Evolutionary conservation across 1,139 yeast species (phyloP).

Genomic region (Taiozyma onychis): DNA sequence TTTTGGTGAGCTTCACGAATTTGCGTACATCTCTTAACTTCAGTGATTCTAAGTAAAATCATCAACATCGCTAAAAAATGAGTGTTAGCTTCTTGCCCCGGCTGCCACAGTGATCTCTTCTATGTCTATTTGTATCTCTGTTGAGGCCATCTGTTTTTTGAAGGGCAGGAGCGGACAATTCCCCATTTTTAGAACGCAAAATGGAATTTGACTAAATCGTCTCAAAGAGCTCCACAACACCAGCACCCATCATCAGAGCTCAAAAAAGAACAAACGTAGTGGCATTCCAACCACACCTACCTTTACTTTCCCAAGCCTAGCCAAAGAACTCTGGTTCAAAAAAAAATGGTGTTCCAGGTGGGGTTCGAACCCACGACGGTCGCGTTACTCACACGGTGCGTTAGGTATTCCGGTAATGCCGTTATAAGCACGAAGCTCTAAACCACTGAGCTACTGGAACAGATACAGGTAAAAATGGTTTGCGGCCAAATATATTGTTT

Average conservation of each 20-base stretch:
- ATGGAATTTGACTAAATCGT: not conserved
- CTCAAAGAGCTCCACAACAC: not conserved
- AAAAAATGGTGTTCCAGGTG: slow-evolving; percentile 41
- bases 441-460: slow-evolving; percentile 48
- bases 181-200: not conserved
- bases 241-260: not conserved
- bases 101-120: not conserved
- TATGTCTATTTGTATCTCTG: not conserved
- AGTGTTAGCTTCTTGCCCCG: not conserved
- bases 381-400: slow-evolving; percentile 39
- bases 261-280: no score
- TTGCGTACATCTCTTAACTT: not conserved
- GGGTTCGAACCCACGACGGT: slow-evolving; percentile 50
- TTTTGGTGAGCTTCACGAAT: not conserved
- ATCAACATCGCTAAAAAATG: not conserved
- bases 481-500: not conserved
- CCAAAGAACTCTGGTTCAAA: slow-evolving; percentile 1
- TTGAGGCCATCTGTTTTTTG: not conserved
- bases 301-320: not conserved
- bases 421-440: slow-evolving; percentile 48
- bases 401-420: slow-evolving; percentile 30
- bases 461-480: slow-evolving; percentile 3
- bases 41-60: not conserved
- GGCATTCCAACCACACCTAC: no score
- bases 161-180: not conserved